Percentiles rank a stretch among this genome's conserved stretches.
Conservation (phyloP, 371 early-diverging fungal species). For the Apophysomyces ossiformis region DNA sequence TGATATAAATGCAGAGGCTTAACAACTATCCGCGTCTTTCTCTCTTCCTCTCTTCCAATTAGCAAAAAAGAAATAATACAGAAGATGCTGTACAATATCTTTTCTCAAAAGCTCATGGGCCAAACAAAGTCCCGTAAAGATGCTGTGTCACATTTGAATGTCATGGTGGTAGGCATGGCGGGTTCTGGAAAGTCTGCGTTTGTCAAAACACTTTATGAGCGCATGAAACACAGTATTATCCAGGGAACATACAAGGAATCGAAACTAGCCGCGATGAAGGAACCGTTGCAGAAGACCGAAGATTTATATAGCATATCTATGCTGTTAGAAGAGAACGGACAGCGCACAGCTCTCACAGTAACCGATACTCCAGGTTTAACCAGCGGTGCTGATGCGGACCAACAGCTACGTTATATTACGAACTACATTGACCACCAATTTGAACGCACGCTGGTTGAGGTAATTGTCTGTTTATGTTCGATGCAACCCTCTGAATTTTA, state of each 20-base stretch:
- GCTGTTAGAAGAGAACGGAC: conserved; percentile 79
- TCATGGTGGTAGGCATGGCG: conserved; percentile 72
- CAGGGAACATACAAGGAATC: conserved; percentile 38
- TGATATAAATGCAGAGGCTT: neutral
- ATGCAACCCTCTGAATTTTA: conserved; percentile 18
- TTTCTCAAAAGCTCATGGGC: conserved; percentile 31
- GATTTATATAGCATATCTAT: conserved; percentile 53
- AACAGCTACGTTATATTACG: conserved; percentile 53
- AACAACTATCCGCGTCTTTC: too few species aligned
- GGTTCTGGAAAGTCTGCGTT: conserved; percentile 84
- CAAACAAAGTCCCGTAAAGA: conserved; percentile 38
- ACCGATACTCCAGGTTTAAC: conserved; percentile 84
- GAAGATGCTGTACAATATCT: conserved; percentile 32
- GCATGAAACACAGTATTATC: conserved; percentile 32
- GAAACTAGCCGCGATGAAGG: conserved; percentile 28
- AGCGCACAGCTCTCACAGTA: conserved; percentile 77
- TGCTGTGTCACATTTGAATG: conserved; percentile 54
- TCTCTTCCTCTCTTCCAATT: neutral
- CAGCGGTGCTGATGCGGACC: conserved; percentile 44
- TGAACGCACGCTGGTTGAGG: conserved; percentile 76
- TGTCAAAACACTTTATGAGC: conserved; percentile 77
- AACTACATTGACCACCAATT: conserved; percentile 76
- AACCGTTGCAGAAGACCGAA: conserved; percentile 43
- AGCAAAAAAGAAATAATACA: conserved; percentile 1
- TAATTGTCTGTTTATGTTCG: conserved; percentile 21